phyloP scores from a whole-genome alignment of 2,329 filamentous ascomycete species.

The Verticillium isaacii region DNA sequence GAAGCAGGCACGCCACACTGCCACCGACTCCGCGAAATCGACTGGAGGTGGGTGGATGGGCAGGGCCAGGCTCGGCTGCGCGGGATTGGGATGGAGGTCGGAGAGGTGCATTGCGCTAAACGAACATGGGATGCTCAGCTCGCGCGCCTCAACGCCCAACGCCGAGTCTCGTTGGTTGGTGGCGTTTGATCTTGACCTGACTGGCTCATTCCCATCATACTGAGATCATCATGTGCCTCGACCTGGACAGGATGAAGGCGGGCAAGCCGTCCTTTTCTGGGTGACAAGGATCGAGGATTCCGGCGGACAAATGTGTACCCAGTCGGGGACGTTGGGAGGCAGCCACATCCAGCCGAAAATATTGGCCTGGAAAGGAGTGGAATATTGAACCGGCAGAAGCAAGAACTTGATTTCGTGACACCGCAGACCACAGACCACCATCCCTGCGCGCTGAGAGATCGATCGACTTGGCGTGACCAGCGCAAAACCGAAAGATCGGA shows the following conservation, averaged over 20 bases:
- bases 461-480: neutral
- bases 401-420: neutral
- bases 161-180: neutral
- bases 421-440: neutral
- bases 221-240: neutral
- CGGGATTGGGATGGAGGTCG: neutral
- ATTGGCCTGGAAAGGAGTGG: neutral
- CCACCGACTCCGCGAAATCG: neutral
- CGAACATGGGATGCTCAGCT: neutral
- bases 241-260: neutral
- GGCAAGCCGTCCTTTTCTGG: neutral
- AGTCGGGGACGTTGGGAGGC: too few species aligned
- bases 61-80: neutral
- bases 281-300: neutral
- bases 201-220: neutral
- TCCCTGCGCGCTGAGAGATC: neutral
- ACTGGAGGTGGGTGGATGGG: neutral
- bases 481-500: neutral
- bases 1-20: neutral
- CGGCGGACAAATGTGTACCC: neutral
- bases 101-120: neutral
- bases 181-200: neutral
- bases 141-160: neutral
- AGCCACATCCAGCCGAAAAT: neutral
- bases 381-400: neutral